phyloP scores from a whole-genome alignment of 164 flowering plant species.

The Dillenia turbinata region DNA sequence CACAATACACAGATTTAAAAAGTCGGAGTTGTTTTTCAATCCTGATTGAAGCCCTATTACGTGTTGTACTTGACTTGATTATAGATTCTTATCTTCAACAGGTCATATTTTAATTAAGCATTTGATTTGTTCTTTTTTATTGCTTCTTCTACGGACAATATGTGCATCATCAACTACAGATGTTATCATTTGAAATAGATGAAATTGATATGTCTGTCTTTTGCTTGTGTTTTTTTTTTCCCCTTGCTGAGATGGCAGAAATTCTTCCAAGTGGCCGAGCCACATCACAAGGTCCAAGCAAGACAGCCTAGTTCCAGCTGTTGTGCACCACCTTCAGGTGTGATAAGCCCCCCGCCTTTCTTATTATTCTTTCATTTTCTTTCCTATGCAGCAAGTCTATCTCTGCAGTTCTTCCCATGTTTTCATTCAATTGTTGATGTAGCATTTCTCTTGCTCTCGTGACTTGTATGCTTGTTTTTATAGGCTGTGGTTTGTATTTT shows the following conservation, averaged over 20 bases:
- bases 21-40: no score
- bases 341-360: constrained; percentile 1
- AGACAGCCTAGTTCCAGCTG: constrained; percentile 28
- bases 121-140: background rate
- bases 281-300: constrained; percentile 22
- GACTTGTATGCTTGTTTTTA: no score
- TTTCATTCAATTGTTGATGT: no score
- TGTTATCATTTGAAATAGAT: background rate
- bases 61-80: no score
- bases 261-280: constrained; percentile 14
- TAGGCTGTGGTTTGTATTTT: no score
- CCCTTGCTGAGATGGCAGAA: constrained; percentile 1
- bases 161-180: background rate
- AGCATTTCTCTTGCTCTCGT: no score
- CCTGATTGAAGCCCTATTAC: no score
- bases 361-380: background rate
- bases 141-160: background rate
- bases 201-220: background rate
- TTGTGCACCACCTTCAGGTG: constrained; percentile 5
- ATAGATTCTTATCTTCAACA: no score
- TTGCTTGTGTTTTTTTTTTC: background rate
- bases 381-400: background rate
- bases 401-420: background rate
- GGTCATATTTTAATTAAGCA: background rate
- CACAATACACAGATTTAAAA: no score